Evolutionary conservation across 2,329 filamentous ascomycete genomes (phyloP).

Genomic region (Daldinia sp.): DNA sequence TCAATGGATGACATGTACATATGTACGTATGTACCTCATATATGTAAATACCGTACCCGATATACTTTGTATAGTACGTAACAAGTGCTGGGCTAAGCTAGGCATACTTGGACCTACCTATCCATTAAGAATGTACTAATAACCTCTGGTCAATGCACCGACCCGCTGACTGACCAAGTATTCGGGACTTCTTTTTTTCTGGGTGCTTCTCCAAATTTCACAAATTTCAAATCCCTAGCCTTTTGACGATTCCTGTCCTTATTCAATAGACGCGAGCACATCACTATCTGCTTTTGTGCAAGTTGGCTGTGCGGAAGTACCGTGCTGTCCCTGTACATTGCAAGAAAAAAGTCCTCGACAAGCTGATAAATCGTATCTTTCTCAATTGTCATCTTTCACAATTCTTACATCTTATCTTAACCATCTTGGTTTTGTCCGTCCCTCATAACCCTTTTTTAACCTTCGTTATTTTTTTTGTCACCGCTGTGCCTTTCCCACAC

Average conservation of each 20-base stretch:
- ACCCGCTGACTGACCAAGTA: slow-evolving; percentile 43
- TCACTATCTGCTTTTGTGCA: slow-evolving; percentile 52
- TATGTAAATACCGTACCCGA: not conserved
- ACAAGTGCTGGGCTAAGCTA: not conserved
- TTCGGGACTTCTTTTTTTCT: slow-evolving; percentile 41
- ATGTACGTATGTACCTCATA: not conserved
- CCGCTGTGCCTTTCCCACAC: slow-evolving; percentile 26
- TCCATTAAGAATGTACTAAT: slow-evolving; percentile 14
- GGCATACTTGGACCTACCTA: not conserved
- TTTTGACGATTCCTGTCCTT: slow-evolving; percentile 48
- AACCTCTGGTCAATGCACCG: slow-evolving; percentile 34
- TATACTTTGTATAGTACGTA: not conserved
- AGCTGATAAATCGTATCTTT: slow-evolving; percentile 49
- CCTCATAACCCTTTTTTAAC: slow-evolving; percentile 18
- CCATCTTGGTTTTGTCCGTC: slow-evolving; percentile 24
- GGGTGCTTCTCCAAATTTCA: slow-evolving; percentile 50
- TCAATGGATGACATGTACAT: slow-evolving; percentile 7
- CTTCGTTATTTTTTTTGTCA: slow-evolving; percentile 27
- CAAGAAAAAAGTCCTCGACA: slow-evolving; percentile 22
- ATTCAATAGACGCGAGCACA: slow-evolving; percentile 43
- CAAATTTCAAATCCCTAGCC: slow-evolving; percentile 51
- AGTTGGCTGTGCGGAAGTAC: slow-evolving; percentile 40
- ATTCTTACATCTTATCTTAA: slow-evolving; percentile 25
- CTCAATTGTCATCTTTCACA: slow-evolving; percentile 41
- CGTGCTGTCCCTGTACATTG: slow-evolving; percentile 32